Evolutionary conservation across 768 basidiomycete genomes (phyloP).

Genomic region (Pleurotus tuber-regium): DNA sequence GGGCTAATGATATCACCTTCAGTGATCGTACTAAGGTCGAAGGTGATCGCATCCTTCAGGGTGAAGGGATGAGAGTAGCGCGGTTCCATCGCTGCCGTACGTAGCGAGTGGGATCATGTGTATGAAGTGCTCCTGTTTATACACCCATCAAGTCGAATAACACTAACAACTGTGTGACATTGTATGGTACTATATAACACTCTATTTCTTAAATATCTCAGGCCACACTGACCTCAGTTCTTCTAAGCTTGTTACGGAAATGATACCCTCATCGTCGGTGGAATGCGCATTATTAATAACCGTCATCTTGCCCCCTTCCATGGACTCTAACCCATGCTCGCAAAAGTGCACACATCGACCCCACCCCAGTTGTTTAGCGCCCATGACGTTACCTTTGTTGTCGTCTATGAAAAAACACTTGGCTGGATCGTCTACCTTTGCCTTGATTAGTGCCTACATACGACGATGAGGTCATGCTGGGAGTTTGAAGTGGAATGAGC

Average conservation of each 20-base stretch:
- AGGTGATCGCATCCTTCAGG: constrained; percentile 54
- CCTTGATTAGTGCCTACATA: constrained; percentile 61
- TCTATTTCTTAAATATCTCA: constrained; percentile 57
- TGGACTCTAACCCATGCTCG: constrained; percentile 59
- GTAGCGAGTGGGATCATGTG: too few relatives aligned
- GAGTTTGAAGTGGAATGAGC: constrained; percentile 1
- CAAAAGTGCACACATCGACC: constrained; percentile 73
- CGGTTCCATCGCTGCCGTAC: constrained; percentile 30
- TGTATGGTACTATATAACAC: background rate
- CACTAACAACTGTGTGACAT: too few relatives aligned
- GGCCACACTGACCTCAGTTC: constrained; percentile 72
- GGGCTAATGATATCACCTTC: constrained; percentile 49
- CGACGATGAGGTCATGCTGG: constrained; percentile 10
- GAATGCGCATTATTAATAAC: constrained; percentile 40
- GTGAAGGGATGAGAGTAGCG: constrained; percentile 77
- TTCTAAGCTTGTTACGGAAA: constrained; percentile 55
- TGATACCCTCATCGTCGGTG: constrained; percentile 41
- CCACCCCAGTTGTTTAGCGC: constrained; percentile 69
- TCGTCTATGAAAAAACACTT: constrained; percentile 84
- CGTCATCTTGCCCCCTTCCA: constrained; percentile 61
- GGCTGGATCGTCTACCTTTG: constrained; percentile 57
- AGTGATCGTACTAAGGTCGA: constrained; percentile 66
- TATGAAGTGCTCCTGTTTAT: too few relatives aligned
- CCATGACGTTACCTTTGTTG: constrained; percentile 63
- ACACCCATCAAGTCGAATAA: too few relatives aligned